These are phyloP conservation scores for Metarhizium humberi DNA, from an alignment of 2,329 filamentous ascomycete species.

Conservation along the genomic window DNA sequence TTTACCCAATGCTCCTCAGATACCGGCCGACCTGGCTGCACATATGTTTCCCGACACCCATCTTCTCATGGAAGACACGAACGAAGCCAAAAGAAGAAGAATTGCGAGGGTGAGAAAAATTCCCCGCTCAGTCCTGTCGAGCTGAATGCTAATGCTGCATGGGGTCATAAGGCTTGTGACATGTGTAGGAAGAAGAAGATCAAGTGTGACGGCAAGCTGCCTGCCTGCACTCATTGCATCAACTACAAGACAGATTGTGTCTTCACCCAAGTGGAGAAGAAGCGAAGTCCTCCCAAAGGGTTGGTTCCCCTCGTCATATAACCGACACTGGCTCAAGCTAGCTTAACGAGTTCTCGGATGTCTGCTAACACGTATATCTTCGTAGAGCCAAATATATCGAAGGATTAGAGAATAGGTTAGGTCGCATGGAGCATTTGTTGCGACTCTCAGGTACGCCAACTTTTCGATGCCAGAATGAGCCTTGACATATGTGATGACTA, in stretches of 20 bases:
- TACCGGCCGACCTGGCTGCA: slow-evolving; percentile 47
- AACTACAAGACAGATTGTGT: slow-evolving; percentile 98
- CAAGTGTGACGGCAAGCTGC: slow-evolving; percentile 95
- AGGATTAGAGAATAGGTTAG: slow-evolving; percentile 85
- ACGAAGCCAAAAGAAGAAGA: slow-evolving; percentile 78
- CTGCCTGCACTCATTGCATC: slow-evolving; percentile 87
- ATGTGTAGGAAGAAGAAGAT: slow-evolving; percentile 97
- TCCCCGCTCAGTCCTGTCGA: not conserved
- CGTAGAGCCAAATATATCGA: slow-evolving; percentile 92
- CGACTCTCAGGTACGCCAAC: slow-evolving; percentile 59
- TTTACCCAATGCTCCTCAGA: slow-evolving; percentile 41
- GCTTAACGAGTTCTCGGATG: slow-evolving; percentile 11
- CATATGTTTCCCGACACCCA: slow-evolving; percentile 51
- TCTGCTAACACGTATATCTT: not conserved
- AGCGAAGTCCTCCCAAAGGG: slow-evolving; percentile 94
- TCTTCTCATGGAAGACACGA: slow-evolving; percentile 52
- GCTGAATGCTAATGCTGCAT: slow-evolving; percentile 5
- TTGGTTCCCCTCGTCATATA: slow-evolving; percentile 30
- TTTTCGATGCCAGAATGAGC: not conserved
- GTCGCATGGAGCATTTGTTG: slow-evolving; percentile 90
- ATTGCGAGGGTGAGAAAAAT: slow-evolving; percentile 65
- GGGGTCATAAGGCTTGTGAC: slow-evolving; percentile 62
- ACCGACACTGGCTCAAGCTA: not conserved
- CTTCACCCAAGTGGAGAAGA: slow-evolving; percentile 98
- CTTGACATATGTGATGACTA: not conserved